Conservation (phyloP, 371 early-diverging fungal genomes). For the Syncephalastrum sp. region DNA sequence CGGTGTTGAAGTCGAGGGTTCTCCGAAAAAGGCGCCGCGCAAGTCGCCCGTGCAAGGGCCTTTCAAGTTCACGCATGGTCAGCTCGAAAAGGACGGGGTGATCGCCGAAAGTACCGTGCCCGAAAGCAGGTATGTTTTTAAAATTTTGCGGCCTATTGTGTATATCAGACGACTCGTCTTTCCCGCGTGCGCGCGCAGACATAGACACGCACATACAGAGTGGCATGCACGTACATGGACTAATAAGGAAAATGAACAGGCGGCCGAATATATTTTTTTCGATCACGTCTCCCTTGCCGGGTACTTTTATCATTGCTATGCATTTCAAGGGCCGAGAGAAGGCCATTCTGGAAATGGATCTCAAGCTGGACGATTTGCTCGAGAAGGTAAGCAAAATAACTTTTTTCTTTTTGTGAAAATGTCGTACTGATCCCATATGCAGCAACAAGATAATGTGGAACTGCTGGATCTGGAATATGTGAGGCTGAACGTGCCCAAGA, state of each 20-base stretch:
- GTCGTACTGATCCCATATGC: constrained; percentile 13
- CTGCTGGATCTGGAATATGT: constrained; percentile 92
- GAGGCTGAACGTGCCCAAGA: constrained; percentile 67
- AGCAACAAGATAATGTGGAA: constrained; percentile 91
- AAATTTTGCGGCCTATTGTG: neutral
- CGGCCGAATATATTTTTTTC: constrained; percentile 87
- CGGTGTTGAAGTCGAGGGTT: constrained; percentile 47
- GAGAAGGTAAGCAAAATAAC: constrained; percentile 64
- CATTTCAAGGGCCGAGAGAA: constrained; percentile 90
- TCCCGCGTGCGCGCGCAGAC: too few species aligned
- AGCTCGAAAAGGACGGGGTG: constrained; percentile 90
- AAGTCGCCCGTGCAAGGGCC: constrained; percentile 50
- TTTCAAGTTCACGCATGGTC: constrained; percentile 79
- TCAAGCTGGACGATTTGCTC: constrained; percentile 91
- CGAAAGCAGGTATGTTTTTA: constrained; percentile 53
- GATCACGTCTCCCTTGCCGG: constrained; percentile 83
- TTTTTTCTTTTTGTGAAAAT: neutral
- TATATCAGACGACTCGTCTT: too few species aligned
- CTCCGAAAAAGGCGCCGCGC: constrained; percentile 28
- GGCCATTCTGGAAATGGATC: constrained; percentile 93
- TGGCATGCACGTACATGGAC: too few species aligned
- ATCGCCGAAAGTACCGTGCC: constrained; percentile 91
- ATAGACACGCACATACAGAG: too few species aligned
- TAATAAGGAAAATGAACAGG: neutral
- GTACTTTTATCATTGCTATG: constrained; percentile 87